Percentiles rank a stretch among this genome's conserved stretches.
phyloP scores from a whole-genome alignment of 495 filamentous ascomycete genomes.

The Hyaloscypha hepaticicola region DNA sequence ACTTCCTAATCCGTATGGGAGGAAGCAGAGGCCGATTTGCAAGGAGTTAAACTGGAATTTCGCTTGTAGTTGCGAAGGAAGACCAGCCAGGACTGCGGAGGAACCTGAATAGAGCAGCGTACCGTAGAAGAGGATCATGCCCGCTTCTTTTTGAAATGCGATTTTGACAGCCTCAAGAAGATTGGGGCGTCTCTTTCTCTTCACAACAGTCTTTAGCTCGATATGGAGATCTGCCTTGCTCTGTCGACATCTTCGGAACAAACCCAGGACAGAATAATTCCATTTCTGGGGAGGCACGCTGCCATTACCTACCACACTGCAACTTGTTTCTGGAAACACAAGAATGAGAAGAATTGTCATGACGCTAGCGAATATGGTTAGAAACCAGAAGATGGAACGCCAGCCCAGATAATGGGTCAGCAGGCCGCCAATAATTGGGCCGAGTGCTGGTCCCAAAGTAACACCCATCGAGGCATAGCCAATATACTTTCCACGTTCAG shows the following conservation, averaged over 20 bases:
- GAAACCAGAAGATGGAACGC: conserved; percentile 5
- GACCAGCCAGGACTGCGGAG: conserved; percentile 42
- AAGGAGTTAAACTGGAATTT: conserved; percentile 63
- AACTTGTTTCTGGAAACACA: conserved; percentile 48
- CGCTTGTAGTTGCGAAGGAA: conserved; percentile 42
- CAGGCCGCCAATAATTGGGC: conserved; percentile 1
- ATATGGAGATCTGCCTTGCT: conserved; percentile 16
- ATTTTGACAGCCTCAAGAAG: conserved; percentile 55
- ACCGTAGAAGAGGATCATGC: conserved; percentile 48
- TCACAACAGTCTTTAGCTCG: neutral
- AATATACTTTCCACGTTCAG: neutral
- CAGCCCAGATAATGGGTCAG: neutral
- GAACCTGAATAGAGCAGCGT: conserved; percentile 49
- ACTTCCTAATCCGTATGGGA: conserved; percentile 61
- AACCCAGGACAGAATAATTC: conserved; percentile 43
- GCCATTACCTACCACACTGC: conserved; percentile 70
- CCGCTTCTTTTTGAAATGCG: conserved; percentile 59
- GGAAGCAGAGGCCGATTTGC: conserved; percentile 58
- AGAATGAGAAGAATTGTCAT: neutral
- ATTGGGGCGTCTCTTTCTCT: conserved; percentile 20
- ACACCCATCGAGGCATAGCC: neutral
- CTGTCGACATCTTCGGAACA: conserved; percentile 34
- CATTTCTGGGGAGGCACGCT: conserved; percentile 49
- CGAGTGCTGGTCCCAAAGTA: neutral
- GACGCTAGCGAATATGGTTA: neutral